These are phyloP conservation scores for Kwoniella shivajii DNA, from an alignment of 1,284 basidiomycete genomes.

Conservation along the genomic window DNA sequence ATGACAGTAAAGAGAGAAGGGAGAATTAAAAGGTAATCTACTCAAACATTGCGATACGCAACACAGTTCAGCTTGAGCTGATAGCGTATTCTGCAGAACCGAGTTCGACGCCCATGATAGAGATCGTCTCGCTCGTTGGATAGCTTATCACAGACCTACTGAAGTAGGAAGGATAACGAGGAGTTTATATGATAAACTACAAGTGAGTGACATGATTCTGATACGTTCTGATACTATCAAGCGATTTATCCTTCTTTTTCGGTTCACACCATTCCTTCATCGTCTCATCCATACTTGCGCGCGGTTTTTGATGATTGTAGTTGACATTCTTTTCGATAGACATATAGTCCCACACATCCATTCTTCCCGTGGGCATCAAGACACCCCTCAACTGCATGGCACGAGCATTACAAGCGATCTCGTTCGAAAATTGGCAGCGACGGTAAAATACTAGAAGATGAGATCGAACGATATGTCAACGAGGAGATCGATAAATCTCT, in stretches of 20 bases:
- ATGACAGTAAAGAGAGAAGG: background rate
- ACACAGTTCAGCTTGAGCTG: too few relatives aligned
- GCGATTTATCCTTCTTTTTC: background rate
- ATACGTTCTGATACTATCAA: background rate
- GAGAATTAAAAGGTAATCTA: too few relatives aligned
- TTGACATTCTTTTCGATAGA: background rate
- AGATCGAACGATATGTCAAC: constrained; percentile 13
- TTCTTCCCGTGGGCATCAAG: constrained; percentile 2
- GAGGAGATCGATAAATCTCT: constrained; percentile 4
- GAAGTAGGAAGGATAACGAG: constrained; percentile 10
- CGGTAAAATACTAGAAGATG: constrained; percentile 14
- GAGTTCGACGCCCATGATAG: constrained; percentile 21
- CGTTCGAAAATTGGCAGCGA: constrained; percentile 10
- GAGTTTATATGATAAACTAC: constrained; percentile 10
- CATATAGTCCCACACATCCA: background rate
- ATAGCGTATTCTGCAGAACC: too few relatives aligned
- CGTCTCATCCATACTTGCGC: too few relatives aligned
- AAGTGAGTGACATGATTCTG: constrained; percentile 18
- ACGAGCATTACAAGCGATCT: constrained; percentile 20
- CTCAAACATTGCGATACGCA: too few relatives aligned
- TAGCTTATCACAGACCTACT: constrained; percentile 13
- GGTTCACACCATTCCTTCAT: too few relatives aligned
- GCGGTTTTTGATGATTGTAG: too few relatives aligned
- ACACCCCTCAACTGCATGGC: constrained; percentile 20
- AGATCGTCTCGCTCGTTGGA: constrained; percentile 23